phyloP scores from a whole-genome alignment of 2,329 filamentous ascomycete genomes.

The Fusarium nygamai region DNA sequence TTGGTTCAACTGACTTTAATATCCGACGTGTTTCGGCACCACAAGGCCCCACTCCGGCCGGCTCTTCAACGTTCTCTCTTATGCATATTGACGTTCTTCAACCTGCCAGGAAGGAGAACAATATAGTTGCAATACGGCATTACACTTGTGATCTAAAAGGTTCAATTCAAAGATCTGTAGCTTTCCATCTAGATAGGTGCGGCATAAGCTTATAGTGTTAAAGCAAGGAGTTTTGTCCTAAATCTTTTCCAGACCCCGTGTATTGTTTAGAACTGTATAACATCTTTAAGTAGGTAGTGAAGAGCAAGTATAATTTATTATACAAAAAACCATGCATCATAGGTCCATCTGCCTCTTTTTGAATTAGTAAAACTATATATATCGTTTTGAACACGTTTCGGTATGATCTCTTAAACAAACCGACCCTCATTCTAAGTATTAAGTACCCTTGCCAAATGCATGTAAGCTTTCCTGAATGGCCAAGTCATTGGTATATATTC shows the following conservation, averaged over 20 bases:
- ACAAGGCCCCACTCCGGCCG: constrained; percentile 9
- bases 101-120: neutral
- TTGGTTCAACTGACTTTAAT: constrained; percentile 32
- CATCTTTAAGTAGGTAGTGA: neutral
- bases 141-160: neutral
- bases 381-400: neutral
- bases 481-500: constrained; percentile 3
- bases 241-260: neutral
- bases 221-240: neutral
- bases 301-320: neutral
- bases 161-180: neutral
- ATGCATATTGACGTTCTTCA: neutral
- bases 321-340: neutral
- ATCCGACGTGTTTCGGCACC: constrained; percentile 35
- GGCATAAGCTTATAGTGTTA: neutral
- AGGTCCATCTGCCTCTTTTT: neutral
- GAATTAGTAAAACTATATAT: neutral
- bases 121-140: neutral
- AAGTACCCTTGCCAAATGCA: neutral
- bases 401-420: neutral
- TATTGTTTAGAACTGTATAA: neutral
- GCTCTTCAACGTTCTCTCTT: neutral
- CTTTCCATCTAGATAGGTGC: neutral
- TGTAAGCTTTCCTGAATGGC: neutral
- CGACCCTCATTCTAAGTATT: neutral